These are phyloP conservation scores for Magnolia officinalis DNA, from an alignment of 164 flowering plant species.

Conservation along the genomic window DNA sequence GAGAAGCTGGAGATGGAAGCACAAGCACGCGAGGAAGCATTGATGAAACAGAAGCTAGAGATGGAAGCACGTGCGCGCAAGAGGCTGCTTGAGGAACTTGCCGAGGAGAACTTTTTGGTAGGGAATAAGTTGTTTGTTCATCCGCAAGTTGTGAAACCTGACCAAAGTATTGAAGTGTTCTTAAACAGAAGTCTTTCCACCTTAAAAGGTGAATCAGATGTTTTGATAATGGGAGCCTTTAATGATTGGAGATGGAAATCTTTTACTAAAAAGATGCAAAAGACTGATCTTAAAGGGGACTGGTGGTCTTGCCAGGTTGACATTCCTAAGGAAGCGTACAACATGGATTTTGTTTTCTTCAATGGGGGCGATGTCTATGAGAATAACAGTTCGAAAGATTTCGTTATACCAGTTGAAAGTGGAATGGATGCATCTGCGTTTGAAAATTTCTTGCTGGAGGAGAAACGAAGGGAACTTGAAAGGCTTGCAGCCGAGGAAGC, in stretches of 20 bases:
- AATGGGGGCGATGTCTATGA: constrained; percentile 80
- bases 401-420: constrained; percentile 62
- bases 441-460: constrained; percentile 95
- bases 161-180: constrained; percentile 67
- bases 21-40: constrained; percentile 23
- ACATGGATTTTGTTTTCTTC: constrained; percentile 85
- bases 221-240: constrained; percentile 88
- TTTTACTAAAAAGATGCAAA: constrained; percentile 60
- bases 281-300: constrained; percentile 64
- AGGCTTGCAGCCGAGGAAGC: constrained; percentile 72
- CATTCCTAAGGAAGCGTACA: constrained; percentile 86
- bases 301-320: constrained; percentile 94
- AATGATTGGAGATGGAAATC: constrained; percentile 96
- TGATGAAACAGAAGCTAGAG: constrained; percentile 34
- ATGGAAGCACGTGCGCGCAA: constrained; percentile 38
- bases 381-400: constrained; percentile 78
- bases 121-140: constrained; percentile 65
- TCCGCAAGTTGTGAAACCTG: constrained; percentile 69
- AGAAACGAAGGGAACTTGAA: constrained; percentile 76
- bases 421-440: constrained; percentile 69
- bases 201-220: constrained; percentile 57
- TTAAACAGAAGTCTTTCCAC: constrained; percentile 68
- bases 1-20: constrained; percentile 47
- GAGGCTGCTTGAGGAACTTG: constrained; percentile 53
- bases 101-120: constrained; percentile 43